Evolutionary conservation across 768 basidiomycete species (phyloP), one percentile per base, ranked within the genome.

Genomic region (Cytidiella melzeri): DNA sequence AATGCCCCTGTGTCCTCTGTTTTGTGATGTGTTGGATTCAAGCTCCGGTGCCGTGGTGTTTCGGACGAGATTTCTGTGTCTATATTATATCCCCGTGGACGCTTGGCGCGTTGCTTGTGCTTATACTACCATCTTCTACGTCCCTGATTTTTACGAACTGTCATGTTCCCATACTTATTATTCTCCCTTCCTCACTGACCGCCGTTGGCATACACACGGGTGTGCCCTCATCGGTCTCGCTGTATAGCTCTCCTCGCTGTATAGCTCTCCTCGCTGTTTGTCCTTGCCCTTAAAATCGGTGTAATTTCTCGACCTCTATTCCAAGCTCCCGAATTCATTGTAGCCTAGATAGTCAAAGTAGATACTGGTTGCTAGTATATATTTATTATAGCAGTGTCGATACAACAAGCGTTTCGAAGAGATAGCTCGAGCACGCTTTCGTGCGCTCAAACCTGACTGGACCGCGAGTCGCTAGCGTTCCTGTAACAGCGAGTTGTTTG

Each of bases 281-380:
- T 40, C 13, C 20, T n/a, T 38, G 37, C 5, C 37, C 46, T n/a
- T n/a, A n/a, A 13, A 15, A 34, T 34, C 30, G 15, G 18, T 45
- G 51, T 52, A 42, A 28, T 43, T 51, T 24, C n/a, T 47, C 40
- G 38, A 25, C 36, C 39, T 15, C 44, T 39, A 34, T 36, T 47
- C n/a, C 39, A 48, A 46, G 47, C 10, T 39, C 15, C 36, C 30
- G n/a, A 25, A 41, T 41, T 45, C 52, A 48, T 53, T 53, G 52
- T 53, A 53, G 52, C 52, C 52, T 53, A 53, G 52, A 53, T 28
- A 36, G 52, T 53, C 46, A 34, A 34, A 34, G 52, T 53, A 53
- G 52, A 53, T 48, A 53, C 52, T 43, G 45, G 34, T 39, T 38
- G 45, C 27, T 41, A 28, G 36, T 41, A 44, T 15, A n/a, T 53